Base-by-base conservation (phyloP, 805 yeast species). In the Tetrapisispora phaffii region DNA sequence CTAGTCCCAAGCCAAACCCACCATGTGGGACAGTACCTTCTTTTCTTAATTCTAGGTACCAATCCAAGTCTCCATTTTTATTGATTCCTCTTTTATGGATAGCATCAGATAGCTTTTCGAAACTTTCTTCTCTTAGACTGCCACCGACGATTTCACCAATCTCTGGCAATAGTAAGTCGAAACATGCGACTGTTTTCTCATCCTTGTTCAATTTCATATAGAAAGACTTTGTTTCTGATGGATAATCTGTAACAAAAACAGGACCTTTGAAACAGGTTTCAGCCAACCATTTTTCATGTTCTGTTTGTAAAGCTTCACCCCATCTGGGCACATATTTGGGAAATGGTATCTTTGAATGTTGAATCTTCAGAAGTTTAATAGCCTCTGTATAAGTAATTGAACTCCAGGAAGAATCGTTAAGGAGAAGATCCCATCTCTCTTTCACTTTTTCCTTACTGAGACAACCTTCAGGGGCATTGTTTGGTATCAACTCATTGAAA, bases 71-170 rank as follows among this genome's bases (percentile, higher is more conserved):
- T 2, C 71, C 74, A 2, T 60, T 57, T 0, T 57, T 39, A 44
- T 76, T 73, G 89, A 88, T 84, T 1, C 67, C 68, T 44, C 83
- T 65, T 3, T 57, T 46, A 7, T 60, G 46, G 62, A 90, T 78
- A 47, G 77, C 82, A 0, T 49, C 49, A 2, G 68, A 52, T 16
- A 93, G 64, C 12, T 47, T 53, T 0, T 63, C 71, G 48, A 74
- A 66, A 49, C 75, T 66, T 56, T 85, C 85, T 56, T 90, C 96
- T 63, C 99, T 84, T 48, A 93, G 53, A 0, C 96, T 87, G 0
- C 99, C 99, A 2, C 99, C 99, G 7, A 86, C 80, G 15, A 93
- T 68, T 61, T 93, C 99, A 21, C 97, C 99, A 46, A 93, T 74
- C 17, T 82, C 90, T 0, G 99, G 98, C 17, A 90, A 76, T 5